A percentile compares a stretch with the other conserved stretches of the same genome.
Conservation (phyloP, 202 grass and related monocot species). For the Sporobolus alterniflorus region DNA sequence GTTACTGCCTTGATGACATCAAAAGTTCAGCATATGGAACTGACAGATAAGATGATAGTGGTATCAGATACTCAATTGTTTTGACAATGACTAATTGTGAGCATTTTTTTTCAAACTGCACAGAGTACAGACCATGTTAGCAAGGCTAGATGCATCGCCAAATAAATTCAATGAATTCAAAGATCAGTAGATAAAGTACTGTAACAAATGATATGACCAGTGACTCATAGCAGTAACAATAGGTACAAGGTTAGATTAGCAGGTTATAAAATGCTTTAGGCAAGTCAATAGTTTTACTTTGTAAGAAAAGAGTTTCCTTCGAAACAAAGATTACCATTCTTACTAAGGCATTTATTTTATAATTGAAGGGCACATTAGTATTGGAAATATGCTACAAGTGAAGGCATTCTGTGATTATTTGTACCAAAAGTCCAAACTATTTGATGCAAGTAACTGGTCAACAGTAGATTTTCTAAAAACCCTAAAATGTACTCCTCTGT, state of each 20-base stretch:
- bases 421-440: neutral
- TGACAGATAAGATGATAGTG: neutral
- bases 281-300: neutral
- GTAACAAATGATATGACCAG: neutral
- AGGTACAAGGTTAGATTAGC: neutral
- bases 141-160: neutral
- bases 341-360: neutral
- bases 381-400: neutral
- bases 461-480: neutral
- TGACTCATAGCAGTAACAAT: neutral
- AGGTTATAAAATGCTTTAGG: neutral
- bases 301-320: neutral
- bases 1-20: conserved; percentile 1
- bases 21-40: neutral
- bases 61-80: no score
- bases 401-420: neutral
- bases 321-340: neutral
- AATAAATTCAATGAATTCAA: neutral
- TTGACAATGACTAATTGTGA: no score
- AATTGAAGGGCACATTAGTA: neutral
- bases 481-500: no score
- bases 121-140: neutral
- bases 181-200: neutral
- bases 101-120: no score
- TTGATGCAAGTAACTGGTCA: neutral